Evolutionary conservation across 495 filamentous ascomycete genomes (phyloP).

Genomic region (Letharia columbiana): DNA sequence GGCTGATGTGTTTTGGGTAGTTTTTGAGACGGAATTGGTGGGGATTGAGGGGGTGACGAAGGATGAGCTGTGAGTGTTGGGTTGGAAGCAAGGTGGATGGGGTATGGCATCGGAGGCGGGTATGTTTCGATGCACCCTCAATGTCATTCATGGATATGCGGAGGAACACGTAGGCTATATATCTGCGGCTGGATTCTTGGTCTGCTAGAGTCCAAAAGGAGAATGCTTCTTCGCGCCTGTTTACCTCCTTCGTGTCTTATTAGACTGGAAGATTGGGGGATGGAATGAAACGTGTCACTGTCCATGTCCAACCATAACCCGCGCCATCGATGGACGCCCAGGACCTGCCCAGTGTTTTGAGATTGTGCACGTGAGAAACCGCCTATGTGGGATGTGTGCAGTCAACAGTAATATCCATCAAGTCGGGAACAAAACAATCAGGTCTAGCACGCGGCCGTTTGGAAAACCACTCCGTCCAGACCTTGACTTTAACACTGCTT

Average conservation of each 20-base stretch:
- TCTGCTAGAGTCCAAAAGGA: neutral
- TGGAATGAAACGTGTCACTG: neutral
- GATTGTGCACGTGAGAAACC: too few species aligned
- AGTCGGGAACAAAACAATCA: too few species aligned
- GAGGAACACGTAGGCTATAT: neutral
- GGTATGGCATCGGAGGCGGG: neutral
- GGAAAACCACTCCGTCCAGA: too few species aligned
- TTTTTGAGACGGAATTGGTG: slow-evolving; percentile 62
- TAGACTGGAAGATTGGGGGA: neutral
- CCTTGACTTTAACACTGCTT: too few species aligned
- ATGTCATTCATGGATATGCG: neutral
- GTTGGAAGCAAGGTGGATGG: neutral
- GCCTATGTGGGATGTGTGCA: too few species aligned
- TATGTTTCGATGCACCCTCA: neutral
- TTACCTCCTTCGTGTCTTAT: neutral
- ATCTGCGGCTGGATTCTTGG: neutral
- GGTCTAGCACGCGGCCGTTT: too few species aligned
- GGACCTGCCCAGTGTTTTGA: too few species aligned
- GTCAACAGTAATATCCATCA: too few species aligned
- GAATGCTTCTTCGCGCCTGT: neutral
- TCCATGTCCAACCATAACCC: too few species aligned
- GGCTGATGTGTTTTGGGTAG: slow-evolving; percentile 1
- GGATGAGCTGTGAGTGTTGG: slow-evolving; percentile 42
- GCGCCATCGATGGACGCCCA: too few species aligned
- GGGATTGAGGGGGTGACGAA: slow-evolving; percentile 71